Percentiles rank a stretch among this genome's conserved stretches.
These are phyloP conservation scores for Brassica hybrid DNA, from an alignment of 441 rosid genomes.

Conservation along the genomic window DNA sequence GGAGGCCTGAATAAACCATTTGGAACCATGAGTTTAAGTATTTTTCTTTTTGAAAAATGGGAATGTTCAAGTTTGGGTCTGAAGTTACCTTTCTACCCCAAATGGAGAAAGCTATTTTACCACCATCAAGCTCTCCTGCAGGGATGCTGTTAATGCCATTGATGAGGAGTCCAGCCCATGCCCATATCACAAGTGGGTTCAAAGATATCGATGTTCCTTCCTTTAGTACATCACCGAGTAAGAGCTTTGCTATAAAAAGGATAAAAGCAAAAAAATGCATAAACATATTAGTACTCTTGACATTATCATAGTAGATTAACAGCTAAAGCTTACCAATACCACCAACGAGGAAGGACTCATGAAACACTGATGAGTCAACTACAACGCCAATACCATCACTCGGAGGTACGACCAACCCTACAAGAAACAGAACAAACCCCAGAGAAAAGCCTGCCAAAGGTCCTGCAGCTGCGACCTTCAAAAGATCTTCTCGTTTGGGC, in stretches of 20 bases:
- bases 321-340: slow-evolving; percentile 65
- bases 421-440: slow-evolving; percentile 74
- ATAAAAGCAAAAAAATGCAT: slow-evolving; percentile 14
- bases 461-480: slow-evolving; percentile 92
- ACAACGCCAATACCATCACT: slow-evolving; percentile 79
- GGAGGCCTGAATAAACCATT: slow-evolving; percentile 64
- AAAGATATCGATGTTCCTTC: slow-evolving; percentile 78
- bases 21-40: not conserved
- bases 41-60: not conserved
- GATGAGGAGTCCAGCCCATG: slow-evolving; percentile 97
- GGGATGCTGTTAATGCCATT: slow-evolving; percentile 96
- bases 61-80: not conserved
- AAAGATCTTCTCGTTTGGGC: slow-evolving; percentile 83
- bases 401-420: slow-evolving; percentile 86
- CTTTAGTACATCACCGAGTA: slow-evolving; percentile 73
- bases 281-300: slow-evolving; percentile 10
- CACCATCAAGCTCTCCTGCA: slow-evolving; percentile 94
- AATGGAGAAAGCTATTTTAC: slow-evolving; percentile 77
- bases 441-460: slow-evolving; percentile 91
- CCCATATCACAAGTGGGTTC: slow-evolving; percentile 91
- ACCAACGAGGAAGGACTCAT: slow-evolving; percentile 78
- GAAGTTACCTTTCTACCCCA: slow-evolving; percentile 96
- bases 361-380: slow-evolving; percentile 84
- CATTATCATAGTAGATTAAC: not conserved
- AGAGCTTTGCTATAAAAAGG: slow-evolving; percentile 63